These are phyloP conservation scores for sorghum (Sorghum bicolor) DNA, from an alignment of 176 grass and related monocot species.

Conservation along the genomic window Sorghum_bicolor_NCBIv3 NC_012870.2:72350001-72350500, in stretches of 20 bases:
- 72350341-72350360: conserved; percentile 48
- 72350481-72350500: conserved; percentile 32
- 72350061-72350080: conserved; percentile 1
- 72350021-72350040: not conserved
- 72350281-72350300: not conserved
- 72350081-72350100: conserved; percentile 15
- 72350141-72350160: no score
- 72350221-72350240: not conserved
- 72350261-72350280: not conserved
- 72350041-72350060: not conserved
- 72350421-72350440: conserved; percentile 16
- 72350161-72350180: not conserved
- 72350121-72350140: conserved; percentile 9
- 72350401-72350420: not conserved
- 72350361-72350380: conserved; percentile 34
- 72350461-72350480: conserved; percentile 7
- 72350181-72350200: not conserved
- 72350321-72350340: conserved; percentile 1
- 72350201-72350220: not conserved
- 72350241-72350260: not conserved
- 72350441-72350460: conserved; percentile 18
- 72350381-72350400: conserved; percentile 23
- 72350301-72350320: not conserved
- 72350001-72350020: not conserved
- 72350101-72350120: conserved; percentile 46